Evolutionary conservation across 2,329 filamentous ascomycete species (phyloP).

Genomic region (Cercospora berteroae): DNA sequence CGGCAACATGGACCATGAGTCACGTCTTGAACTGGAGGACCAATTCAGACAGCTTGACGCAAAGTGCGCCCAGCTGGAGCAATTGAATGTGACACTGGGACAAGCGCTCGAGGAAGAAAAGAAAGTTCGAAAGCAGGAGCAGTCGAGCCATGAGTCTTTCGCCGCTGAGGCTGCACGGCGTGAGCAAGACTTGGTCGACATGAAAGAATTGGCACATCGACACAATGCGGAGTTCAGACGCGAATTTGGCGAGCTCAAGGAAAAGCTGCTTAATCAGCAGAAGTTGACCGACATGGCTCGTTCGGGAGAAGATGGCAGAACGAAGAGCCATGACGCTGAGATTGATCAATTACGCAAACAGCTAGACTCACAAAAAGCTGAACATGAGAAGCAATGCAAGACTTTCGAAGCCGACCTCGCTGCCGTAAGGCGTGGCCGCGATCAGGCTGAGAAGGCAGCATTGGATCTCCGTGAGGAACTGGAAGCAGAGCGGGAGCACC

Average conservation of each 20-base stretch:
- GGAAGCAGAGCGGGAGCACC: slow-evolving; percentile 25
- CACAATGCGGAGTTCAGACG: slow-evolving; percentile 27
- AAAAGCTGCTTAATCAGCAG: slow-evolving; percentile 24
- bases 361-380: slow-evolving; percentile 21
- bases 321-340: slow-evolving; percentile 22
- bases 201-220: slow-evolving; percentile 29
- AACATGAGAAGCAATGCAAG: slow-evolving; percentile 20
- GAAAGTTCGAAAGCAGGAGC: slow-evolving; percentile 26
- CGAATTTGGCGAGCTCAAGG: slow-evolving; percentile 27
- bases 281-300: slow-evolving; percentile 13
- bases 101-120: slow-evolving; percentile 31
- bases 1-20: slow-evolving; percentile 15
- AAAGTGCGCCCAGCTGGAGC: slow-evolving; percentile 31
- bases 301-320: slow-evolving; percentile 11
- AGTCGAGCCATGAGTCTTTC: slow-evolving; percentile 20
- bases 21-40: slow-evolving; percentile 23
- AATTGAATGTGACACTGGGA: slow-evolving; percentile 29
- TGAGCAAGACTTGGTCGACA: slow-evolving; percentile 27
- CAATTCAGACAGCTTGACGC: slow-evolving; percentile 29
- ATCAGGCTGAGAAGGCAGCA: slow-evolving; percentile 26
- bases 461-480: slow-evolving; percentile 27
- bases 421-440: slow-evolving; percentile 23
- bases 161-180: slow-evolving; percentile 24
- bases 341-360: slow-evolving; percentile 25
- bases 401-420: slow-evolving; percentile 27